Base-by-base conservation (phyloP, 73 alveolate species). In the Blepharisma stoltei region DNA sequence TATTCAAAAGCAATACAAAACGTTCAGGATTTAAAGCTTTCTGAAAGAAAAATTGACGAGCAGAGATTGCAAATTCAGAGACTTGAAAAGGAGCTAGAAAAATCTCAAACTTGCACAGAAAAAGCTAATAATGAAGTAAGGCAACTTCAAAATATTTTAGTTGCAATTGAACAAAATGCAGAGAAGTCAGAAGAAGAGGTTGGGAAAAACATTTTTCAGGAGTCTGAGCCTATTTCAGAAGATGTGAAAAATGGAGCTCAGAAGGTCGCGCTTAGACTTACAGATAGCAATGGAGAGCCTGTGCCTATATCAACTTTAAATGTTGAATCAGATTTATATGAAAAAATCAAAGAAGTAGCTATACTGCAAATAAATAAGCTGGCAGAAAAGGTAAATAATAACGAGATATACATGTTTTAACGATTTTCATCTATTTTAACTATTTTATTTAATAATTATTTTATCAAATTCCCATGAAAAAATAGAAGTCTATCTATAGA, bases 171-270 rank as follows among this genome's bases (percentile, higher is more conserved):
- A 25, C 73, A 60, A 38, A 60, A 60, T 60, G 2, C 18, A 14
- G 73, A 60, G 23, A 60, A 38, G 5, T 14, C 14, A 18, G 45
- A 8, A 9, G 14, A 14, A 9, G 73, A 60, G 23, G 23, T 14
- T 25, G 73, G 73, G 4, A 60, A 60, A 9, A 38, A 60, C 5
- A 8, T 60, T 20, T 38, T 60, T n/a, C 73, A 60, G 2, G 73
- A 60, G 14, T 38, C 73, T 20, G 73, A 60, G 5, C 14, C 46
- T 60, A 18, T 60, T 20, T 60, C 73, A 9, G 73, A 60, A 60
- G 73, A 60, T 60, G 73, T 60, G 37, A 60, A 60, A 25, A 60
- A 25, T 60, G 73, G 73, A 25, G 73, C 73, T 60, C 73, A 60
- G 45, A 60, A 38, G 23, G 14, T 60, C 0, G 73, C 73, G 2